Conservation (phyloP, 108 stramenopile genomes). For the Nitzschia sp. region DNA sequence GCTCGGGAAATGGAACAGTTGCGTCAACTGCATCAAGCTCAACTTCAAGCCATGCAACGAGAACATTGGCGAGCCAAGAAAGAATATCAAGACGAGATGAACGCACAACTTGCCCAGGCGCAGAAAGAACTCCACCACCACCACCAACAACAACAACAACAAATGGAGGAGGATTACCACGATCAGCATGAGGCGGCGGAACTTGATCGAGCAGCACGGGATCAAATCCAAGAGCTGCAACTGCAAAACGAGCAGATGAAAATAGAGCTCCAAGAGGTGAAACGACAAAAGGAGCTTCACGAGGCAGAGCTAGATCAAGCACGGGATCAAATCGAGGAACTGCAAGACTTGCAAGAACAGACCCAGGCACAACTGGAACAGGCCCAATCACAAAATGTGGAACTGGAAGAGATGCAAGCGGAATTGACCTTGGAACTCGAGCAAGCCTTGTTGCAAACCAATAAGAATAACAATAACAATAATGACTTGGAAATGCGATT, state of each 20-base stretch:
- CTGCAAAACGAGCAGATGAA: not conserved
- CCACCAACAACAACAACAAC: not conserved
- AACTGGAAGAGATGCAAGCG: not conserved
- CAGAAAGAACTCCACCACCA: too few relatives aligned
- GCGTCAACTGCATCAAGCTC: not conserved
- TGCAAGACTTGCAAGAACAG: not conserved
- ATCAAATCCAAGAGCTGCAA: not conserved
- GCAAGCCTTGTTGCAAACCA: not conserved
- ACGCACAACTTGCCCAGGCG: not conserved
- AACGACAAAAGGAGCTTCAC: not conserved
- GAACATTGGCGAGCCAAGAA: not conserved
- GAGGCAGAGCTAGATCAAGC: not conserved
- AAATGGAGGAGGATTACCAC: not conserved
- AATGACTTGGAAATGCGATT: not conserved
- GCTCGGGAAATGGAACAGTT: not conserved
- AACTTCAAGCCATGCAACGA: too few relatives aligned
- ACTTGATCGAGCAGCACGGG: too few relatives aligned
- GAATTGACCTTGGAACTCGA: not conserved
- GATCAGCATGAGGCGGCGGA: not conserved
- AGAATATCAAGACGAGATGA: not conserved
- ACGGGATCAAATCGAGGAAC: not conserved
- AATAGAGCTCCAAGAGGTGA: not conserved
- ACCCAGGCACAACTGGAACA: not conserved
- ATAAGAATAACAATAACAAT: too few relatives aligned
- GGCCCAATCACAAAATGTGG: not conserved